phyloP scores from a whole-genome alignment of 2,329 filamentous ascomycete species.

The Raffaelea albimanens region DNA sequence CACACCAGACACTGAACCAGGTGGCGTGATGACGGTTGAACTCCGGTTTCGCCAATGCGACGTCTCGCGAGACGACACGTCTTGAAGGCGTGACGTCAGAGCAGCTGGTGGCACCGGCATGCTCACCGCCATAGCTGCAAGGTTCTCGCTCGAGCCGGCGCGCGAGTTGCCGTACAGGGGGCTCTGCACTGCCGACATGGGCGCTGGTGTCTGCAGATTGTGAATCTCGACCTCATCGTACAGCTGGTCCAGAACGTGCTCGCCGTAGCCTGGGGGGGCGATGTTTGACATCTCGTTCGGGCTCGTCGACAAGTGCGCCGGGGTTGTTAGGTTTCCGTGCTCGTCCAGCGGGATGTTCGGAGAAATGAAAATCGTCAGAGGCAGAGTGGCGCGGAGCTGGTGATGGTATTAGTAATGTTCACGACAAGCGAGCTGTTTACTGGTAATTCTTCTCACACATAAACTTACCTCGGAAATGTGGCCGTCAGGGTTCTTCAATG shows the following conservation, averaged over 20 bases:
- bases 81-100: constrained; percentile 59
- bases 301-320: constrained; percentile 38
- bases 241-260: constrained; percentile 80
- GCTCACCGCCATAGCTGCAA: constrained; percentile 48
- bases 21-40: constrained; percentile 23
- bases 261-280: constrained; percentile 86
- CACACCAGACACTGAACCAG: constrained; percentile 28
- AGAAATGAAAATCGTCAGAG: constrained; percentile 90
- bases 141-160: constrained; percentile 71
- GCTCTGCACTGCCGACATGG: constrained; percentile 66
- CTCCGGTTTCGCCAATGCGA: constrained; percentile 30
- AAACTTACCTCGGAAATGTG: constrained; percentile 63
- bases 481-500: constrained; percentile 88
- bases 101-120: constrained; percentile 39
- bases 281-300: constrained; percentile 47
- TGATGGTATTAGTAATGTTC: neutral
- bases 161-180: constrained; percentile 66
- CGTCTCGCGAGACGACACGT: constrained; percentile 39
- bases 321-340: constrained; percentile 66
- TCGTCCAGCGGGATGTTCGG: constrained; percentile 86
- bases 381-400: constrained; percentile 73
- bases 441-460: too few relatives aligned
- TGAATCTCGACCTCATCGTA: constrained; percentile 78
- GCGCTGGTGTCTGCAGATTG: constrained; percentile 70
- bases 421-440: too few relatives aligned